phyloP scores from a whole-genome alignment of 345 rosid species.

The Pelargonium nanum region DNA sequence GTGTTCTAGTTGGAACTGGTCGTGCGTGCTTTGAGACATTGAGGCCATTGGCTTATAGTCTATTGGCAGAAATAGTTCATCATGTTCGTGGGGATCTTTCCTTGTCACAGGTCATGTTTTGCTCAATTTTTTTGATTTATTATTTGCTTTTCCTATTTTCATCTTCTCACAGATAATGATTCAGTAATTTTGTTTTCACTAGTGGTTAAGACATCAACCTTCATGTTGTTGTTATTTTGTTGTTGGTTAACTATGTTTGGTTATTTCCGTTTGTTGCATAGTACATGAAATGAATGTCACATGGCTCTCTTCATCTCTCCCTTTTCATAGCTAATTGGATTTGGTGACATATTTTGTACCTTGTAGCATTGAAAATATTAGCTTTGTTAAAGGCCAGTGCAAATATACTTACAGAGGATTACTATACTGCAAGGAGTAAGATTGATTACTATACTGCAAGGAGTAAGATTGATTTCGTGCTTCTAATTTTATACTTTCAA shows the following conservation, averaged over 20 bases:
- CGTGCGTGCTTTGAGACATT: constrained; percentile 94
- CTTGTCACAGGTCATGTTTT: constrained; percentile 56
- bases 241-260: background rate
- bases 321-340: background rate
- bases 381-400: background rate
- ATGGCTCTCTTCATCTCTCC: background rate
- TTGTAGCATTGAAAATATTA: too few relatives aligned
- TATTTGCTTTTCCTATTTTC: background rate
- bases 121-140: constrained; percentile 1
- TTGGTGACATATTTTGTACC: too few relatives aligned
- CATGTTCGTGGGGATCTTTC: constrained; percentile 91
- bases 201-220: background rate
- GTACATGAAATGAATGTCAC: background rate
- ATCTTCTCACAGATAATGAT: background rate
- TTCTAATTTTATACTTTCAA: background rate
- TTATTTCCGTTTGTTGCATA: background rate
- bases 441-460: too few relatives aligned
- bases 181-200: background rate
- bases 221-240: background rate
- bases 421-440: too few relatives aligned
- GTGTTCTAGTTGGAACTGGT: constrained; percentile 97
- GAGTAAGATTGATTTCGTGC: background rate
- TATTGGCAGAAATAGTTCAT: constrained; percentile 96
- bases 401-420: background rate
- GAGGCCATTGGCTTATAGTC: constrained; percentile 97